Conservation (phyloP, 2,329 filamentous ascomycete species). For the Ophiostoma quercus region DNA sequence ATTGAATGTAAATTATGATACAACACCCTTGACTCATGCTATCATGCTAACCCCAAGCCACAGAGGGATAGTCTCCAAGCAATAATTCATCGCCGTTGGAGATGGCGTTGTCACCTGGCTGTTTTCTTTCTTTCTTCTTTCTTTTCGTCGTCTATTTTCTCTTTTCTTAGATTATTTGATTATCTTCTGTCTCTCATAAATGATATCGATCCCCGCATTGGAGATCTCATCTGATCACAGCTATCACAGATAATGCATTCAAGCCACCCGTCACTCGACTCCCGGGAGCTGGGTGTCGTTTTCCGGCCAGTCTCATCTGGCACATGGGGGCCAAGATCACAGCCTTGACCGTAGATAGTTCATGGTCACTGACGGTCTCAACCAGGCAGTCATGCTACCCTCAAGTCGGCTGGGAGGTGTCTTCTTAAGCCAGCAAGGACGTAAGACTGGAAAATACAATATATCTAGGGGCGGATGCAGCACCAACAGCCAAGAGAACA, state of each 20-base stretch:
- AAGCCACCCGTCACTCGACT: not conserved
- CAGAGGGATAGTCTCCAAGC: not conserved
- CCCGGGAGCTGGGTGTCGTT: not conserved
- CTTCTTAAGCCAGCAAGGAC: no score
- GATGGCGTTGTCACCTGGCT: not conserved
- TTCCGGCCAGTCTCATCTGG: not conserved
- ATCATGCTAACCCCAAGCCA: not conserved
- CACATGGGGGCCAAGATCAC: not conserved
- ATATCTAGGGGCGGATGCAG: no score
- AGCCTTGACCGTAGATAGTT: no score
- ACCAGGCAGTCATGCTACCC: no score
- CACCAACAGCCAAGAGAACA: not conserved
- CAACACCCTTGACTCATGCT: no score
- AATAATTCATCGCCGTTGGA: constrained; percentile 1
- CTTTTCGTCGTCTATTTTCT: not conserved
- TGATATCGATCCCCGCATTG: not conserved
- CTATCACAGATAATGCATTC: not conserved
- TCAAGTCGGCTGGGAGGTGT: no score
- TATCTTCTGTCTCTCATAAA: not conserved
- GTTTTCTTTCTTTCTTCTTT: not conserved
- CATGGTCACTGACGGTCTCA: no score
- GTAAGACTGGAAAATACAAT: no score
- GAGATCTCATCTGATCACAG: not conserved
- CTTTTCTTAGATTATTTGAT: not conserved
- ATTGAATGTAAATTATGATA: no score